phyloP scores from a whole-genome alignment of 2,329 filamentous ascomycete species.

The Colletotrichum sp. region DNA sequence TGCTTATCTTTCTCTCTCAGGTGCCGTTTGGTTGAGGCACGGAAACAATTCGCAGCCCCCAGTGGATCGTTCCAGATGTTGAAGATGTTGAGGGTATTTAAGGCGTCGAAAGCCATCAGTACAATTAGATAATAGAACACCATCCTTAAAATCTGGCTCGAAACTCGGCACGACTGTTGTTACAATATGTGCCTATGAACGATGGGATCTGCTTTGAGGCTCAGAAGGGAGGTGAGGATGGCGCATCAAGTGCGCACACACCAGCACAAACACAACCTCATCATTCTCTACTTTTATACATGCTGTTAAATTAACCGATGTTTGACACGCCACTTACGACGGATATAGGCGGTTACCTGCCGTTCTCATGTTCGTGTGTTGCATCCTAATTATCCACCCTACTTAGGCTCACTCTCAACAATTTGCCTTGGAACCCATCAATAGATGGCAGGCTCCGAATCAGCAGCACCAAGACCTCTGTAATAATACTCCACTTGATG shows the following conservation, averaged over 20 bases:
- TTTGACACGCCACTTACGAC: not conserved
- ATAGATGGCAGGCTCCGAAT: not conserved
- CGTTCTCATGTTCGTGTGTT: not conserved
- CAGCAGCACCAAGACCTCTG: not conserved
- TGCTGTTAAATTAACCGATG: rapidly evolving
- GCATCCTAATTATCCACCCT: not conserved
- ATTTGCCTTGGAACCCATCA: not conserved
- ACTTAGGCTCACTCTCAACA: not conserved
- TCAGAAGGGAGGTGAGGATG: not conserved
- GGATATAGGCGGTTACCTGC: not conserved
- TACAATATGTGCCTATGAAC: not conserved
- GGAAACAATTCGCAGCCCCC: not conserved
- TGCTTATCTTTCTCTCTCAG: not conserved
- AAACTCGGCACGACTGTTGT: not conserved
- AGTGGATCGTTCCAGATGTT: not conserved
- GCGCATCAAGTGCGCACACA: not conserved
- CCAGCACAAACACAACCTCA: not conserved
- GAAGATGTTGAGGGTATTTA: not conserved
- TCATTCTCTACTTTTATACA: not conserved
- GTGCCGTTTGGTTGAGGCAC: not conserved
- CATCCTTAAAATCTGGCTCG: not conserved
- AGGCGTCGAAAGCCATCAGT: not conserved
- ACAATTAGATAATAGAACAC: not conserved
- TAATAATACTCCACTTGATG: not conserved
- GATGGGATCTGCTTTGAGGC: not conserved